Evolutionary conservation across 108 stramenopile genomes (phyloP).

Genomic region (Asterionellopsis glacialis): DNA sequence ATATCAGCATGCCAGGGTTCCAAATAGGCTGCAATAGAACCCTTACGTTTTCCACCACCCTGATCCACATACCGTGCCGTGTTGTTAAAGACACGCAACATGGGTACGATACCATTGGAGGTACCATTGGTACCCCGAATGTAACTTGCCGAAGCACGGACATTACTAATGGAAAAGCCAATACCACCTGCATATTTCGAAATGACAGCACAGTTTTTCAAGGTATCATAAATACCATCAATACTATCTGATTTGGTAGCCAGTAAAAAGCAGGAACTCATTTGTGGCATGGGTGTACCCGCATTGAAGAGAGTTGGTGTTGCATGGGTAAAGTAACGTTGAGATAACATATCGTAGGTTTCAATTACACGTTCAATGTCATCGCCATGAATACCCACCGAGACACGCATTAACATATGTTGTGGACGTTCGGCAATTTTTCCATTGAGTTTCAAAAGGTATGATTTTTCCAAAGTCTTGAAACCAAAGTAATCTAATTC

Average conservation of each 20-base stretch:
- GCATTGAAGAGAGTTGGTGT: conserved; percentile 99
- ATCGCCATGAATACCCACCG: conserved; percentile 95
- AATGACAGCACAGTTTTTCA: conserved; percentile 98
- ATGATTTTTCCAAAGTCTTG: conserved; percentile 99
- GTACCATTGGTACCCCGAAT: conserved; percentile 98
- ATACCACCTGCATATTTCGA: conserved; percentile 99
- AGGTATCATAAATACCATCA: conserved; percentile 98
- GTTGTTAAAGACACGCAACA: conserved; percentile 99
- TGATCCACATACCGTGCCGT: conserved; percentile 99
- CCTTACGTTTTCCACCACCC: conserved; percentile 99
- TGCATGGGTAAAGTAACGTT: conserved; percentile 97
- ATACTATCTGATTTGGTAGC: conserved; percentile 97
- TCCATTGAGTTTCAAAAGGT: conserved; percentile 90
- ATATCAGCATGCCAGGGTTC: conserved; percentile 99
- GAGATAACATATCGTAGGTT: conserved; percentile 93
- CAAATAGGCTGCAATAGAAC: conserved; percentile 96
- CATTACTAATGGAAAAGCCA: conserved; percentile 92
- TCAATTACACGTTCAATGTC: conserved; percentile 89
- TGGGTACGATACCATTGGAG: conserved; percentile 99
- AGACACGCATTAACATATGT: conserved; percentile 97
- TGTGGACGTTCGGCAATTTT: conserved; percentile 96
- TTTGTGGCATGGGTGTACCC: conserved; percentile 94
- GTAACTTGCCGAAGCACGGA: conserved; percentile 91
- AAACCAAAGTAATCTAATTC: conserved; percentile 99
- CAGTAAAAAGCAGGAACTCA: conserved; percentile 96